These are phyloP conservation scores for Pisolithus orientalis DNA, from an alignment of 768 basidiomycete species.

Conservation along the genomic window DNA sequence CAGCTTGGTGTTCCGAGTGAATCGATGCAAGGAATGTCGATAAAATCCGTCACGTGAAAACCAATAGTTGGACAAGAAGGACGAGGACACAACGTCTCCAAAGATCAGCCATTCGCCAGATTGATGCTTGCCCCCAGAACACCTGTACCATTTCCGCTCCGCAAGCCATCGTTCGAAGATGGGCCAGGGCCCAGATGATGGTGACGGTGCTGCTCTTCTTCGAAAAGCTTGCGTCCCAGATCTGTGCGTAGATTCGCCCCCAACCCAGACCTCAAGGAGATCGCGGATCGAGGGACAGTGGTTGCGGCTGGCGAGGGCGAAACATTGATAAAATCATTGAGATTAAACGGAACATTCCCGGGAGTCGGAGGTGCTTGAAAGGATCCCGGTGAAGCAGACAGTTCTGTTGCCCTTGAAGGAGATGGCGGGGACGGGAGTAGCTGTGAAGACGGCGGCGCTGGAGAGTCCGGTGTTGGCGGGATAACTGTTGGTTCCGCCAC, in stretches of 20 bases:
- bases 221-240: slow-evolving; percentile 62
- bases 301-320: slow-evolving; percentile 55
- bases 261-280: slow-evolving; percentile 26
- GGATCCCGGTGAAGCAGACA: slow-evolving; percentile 12
- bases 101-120: slow-evolving; percentile 21
- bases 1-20: slow-evolving; percentile 18
- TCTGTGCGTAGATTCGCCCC: slow-evolving; percentile 55
- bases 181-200: slow-evolving; percentile 12
- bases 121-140: slow-evolving; percentile 26
- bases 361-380: slow-evolving; percentile 33
- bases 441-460: slow-evolving; percentile 15
- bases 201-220: slow-evolving; percentile 57
- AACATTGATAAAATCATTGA: slow-evolving; percentile 68
- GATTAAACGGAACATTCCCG: slow-evolving; percentile 44
- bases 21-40: slow-evolving; percentile 15
- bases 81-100: background rate
- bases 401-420: slow-evolving; percentile 18
- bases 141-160: slow-evolving; percentile 21
- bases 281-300: slow-evolving; percentile 24
- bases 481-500: slow-evolving; percentile 26
- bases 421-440: slow-evolving; percentile 20
- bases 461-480: slow-evolving; percentile 29
- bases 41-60: slow-evolving; percentile 12
- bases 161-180: slow-evolving; percentile 15
- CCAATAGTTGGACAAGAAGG: background rate